phyloP scores from a whole-genome alignment of 768 basidiomycete species.

The Cystobasidiopsis lactophilus region DNA sequence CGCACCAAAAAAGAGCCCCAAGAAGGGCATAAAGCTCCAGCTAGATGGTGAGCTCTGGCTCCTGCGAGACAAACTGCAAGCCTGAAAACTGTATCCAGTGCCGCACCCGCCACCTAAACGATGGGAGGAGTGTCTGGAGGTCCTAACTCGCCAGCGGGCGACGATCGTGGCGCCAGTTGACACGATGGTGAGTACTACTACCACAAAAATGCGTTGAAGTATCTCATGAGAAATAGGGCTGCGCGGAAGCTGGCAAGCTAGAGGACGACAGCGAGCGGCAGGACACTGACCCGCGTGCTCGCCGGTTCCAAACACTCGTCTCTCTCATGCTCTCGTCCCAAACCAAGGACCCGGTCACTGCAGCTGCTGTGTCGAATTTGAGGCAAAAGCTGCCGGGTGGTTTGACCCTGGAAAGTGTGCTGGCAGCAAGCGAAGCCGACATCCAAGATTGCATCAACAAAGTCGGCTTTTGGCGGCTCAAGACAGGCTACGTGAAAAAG shows the following conservation, averaged over 20 bases:
- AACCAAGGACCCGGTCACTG: slow-evolving; percentile 38
- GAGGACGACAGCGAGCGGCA: neutral
- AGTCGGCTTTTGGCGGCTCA: slow-evolving; percentile 58
- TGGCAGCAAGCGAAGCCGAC: slow-evolving; percentile 38
- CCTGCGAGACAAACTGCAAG: too few species aligned
- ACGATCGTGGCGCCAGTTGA: slow-evolving; percentile 1
- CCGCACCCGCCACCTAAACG: neutral
- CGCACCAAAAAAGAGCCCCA: too few species aligned
- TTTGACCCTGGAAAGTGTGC: slow-evolving; percentile 48
- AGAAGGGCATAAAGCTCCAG: too few species aligned
- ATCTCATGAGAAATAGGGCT: neutral
- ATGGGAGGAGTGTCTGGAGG: neutral
- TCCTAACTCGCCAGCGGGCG: neutral
- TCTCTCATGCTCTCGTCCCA: slow-evolving; percentile 90
- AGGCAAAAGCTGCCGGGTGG: slow-evolving; percentile 52
- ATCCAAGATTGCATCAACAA: slow-evolving; percentile 26
- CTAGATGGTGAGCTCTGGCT: too few species aligned
- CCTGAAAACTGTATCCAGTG: too few species aligned
- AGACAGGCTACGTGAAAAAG: slow-evolving; percentile 21
- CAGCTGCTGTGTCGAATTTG: slow-evolving; percentile 53
- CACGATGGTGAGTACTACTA: neutral
- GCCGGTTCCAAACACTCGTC: slow-evolving; percentile 59
- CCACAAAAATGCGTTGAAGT: too few species aligned
- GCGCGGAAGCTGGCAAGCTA: neutral
- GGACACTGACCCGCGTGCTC: neutral